Conservation (phyloP, 768 basidiomycete genomes). For the Phaeolepiota aurea region DNA sequence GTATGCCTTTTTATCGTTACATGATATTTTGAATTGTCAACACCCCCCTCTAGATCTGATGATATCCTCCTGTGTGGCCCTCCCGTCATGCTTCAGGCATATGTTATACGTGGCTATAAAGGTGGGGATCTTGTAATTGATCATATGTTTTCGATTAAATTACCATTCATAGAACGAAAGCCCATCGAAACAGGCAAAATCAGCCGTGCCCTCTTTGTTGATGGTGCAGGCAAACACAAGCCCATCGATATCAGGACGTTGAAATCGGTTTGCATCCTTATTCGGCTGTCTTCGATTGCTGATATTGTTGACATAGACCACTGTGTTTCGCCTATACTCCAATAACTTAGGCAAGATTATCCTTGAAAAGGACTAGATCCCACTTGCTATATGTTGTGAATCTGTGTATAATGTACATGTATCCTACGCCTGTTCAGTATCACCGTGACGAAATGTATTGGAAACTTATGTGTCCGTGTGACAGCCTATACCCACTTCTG, state of each 20-base stretch:
- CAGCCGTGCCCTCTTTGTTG: not conserved
- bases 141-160: not conserved
- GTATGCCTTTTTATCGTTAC: not conserved
- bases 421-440: too few relatives aligned
- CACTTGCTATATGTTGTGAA: too few relatives aligned
- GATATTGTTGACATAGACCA: not conserved
- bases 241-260: not conserved
- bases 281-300: not conserved
- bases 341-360: slow-evolving; percentile 3
- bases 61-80: slow-evolving; percentile 4
- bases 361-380: slow-evolving; percentile 4
- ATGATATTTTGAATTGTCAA: not conserved
- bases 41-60: slow-evolving; percentile 1
- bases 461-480: too few relatives aligned
- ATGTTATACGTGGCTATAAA: slow-evolving; percentile 3
- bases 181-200: not conserved
- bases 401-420: too few relatives aligned
- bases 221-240: not conserved
- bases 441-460: too few relatives aligned
- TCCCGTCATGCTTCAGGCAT: slow-evolving; percentile 7
- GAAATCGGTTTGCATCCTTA: not conserved
- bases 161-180: not conserved
- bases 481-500: too few relatives aligned
- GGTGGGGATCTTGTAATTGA: slow-evolving; percentile 2
- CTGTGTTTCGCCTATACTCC: slow-evolving; percentile 7